These are phyloP conservation scores for Metarhizium guizhouense DNA, from an alignment of 2,329 filamentous ascomycete species.

Conservation along the genomic window DNA sequence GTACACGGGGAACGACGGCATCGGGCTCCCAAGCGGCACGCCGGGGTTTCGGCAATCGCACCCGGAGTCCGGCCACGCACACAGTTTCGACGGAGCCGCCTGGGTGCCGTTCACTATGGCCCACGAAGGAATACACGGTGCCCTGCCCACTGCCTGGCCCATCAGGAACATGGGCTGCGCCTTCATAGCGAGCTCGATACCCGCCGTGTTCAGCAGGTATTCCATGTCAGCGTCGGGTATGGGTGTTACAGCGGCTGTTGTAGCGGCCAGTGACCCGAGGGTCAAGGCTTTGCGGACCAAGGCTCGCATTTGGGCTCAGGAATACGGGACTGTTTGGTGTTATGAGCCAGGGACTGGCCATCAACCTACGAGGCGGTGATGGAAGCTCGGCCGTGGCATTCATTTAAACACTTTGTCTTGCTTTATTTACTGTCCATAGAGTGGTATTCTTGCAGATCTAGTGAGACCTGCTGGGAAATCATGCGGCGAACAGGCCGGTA, in stretches of 20 bases:
- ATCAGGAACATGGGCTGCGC: conserved; percentile 26
- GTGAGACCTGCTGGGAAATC: not conserved
- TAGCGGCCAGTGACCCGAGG: conserved; percentile 4
- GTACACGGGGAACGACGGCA: conserved; percentile 31
- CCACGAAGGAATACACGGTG: conserved; percentile 41
- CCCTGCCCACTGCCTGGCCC: conserved; percentile 18
- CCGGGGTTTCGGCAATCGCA: conserved; percentile 31
- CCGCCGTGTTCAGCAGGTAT: conserved; percentile 15
- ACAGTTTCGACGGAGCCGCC: conserved; percentile 25
- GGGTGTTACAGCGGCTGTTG: conserved; percentile 14
- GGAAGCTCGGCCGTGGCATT: not conserved
- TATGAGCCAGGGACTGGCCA: not conserved
- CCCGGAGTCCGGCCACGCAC: conserved; percentile 28
- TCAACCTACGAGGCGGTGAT: not conserved
- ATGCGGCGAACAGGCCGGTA: not conserved
- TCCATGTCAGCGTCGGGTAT: conserved; percentile 20
- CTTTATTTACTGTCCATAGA: not conserved
- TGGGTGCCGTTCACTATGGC: conserved; percentile 36
- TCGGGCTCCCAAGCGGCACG: conserved; percentile 21
- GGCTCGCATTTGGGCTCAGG: not conserved
- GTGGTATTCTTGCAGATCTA: not conserved
- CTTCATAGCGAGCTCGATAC: conserved; percentile 18
- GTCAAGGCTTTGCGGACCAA: not conserved
- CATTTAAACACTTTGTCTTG: not conserved
- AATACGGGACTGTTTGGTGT: not conserved